Base-by-base conservation (phyloP, 2,329 filamentous ascomycete species). In the Phaeosphaeriaceae sp. region DNA sequence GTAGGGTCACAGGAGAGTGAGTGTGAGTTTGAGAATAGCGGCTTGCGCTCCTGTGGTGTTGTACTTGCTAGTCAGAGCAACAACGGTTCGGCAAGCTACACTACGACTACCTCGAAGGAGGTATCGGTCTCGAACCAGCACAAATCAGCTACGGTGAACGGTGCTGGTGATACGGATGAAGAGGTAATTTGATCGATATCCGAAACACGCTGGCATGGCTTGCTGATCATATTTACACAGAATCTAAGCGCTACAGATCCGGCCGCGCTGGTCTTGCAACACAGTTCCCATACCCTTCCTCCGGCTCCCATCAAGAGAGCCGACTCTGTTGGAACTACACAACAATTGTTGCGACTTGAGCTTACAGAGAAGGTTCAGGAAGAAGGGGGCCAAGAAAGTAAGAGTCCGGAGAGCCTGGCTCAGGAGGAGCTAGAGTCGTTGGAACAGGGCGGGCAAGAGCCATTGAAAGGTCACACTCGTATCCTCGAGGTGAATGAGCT, bases 161-260 rank as follows among this genome's bases (percentile, higher is more conserved):
- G 37, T 37, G 20, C 45, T 37, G 30, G 45, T 37, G 20, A 47
- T 47, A 42, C 15, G n/a, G 32, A 47, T 47, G 21, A 47, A 30
- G 45, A 41, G 45, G 21, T 47, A 23, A 23, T 23, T 26, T 42
- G 30, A 37, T 47, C 30, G 34, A 11, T 42, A 32, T 40, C 20
- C 20, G 23, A 47, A 28, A 23, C 26, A 47, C 37, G 37, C 45
- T 41, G 33, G 38, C 30, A 47, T 47, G 20, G 30, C 45, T 42
- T 47, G 15, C 45, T 47, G 30, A 47, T 38, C 16, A 42, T 30
- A 32, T 42, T 17, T 47, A 30, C 20, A 42, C 16, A 46, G 44
- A 21, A 40, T 41, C 11, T 41, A 26, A 39, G 44, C 36, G 20
- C 35, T 41, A 39, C 13, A 20, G 44, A 41, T 34, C 37, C 35